These are phyloP conservation scores for Hirsutella minnesotensis DNA, from an alignment of 2,329 filamentous ascomycete species.

Conservation along the genomic window DNA sequence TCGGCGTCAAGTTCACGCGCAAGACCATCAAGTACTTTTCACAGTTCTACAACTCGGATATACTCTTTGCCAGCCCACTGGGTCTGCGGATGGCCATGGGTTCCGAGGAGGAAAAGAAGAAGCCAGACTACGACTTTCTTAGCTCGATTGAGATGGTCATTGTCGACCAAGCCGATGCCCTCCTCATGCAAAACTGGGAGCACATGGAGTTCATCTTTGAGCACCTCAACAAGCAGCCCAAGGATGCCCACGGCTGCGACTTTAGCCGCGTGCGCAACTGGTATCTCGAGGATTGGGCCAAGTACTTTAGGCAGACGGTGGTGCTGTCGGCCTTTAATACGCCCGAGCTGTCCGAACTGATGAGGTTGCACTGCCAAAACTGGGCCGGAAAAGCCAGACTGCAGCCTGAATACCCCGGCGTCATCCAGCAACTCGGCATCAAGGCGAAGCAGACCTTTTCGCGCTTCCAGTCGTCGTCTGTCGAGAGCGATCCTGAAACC, in stretches of 20 bases:
- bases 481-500: slow-evolving; percentile 69
- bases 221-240: slow-evolving; percentile 82
- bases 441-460: slow-evolving; percentile 80
- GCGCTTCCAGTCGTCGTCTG: slow-evolving; percentile 62
- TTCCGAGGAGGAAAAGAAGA: slow-evolving; percentile 50
- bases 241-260: slow-evolving; percentile 83
- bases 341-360: slow-evolving; percentile 74
- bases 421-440: slow-evolving; percentile 61
- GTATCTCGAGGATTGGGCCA: slow-evolving; percentile 84
- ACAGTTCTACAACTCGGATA: slow-evolving; percentile 92
- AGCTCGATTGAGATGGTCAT: slow-evolving; percentile 87
- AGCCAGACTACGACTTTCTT: slow-evolving; percentile 76
- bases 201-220: slow-evolving; percentile 87
- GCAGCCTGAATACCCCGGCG: slow-evolving; percentile 55
- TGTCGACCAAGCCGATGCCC: slow-evolving; percentile 82
- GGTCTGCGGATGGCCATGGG: slow-evolving; percentile 87
- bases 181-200: slow-evolving; percentile 98
- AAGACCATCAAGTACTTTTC: slow-evolving; percentile 94
- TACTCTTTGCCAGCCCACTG: slow-evolving; percentile 82
- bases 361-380: slow-evolving; percentile 67
- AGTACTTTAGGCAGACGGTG: slow-evolving; percentile 74
- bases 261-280: slow-evolving; percentile 81
- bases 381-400: slow-evolving; percentile 68
- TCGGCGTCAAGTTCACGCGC: slow-evolving; percentile 93
- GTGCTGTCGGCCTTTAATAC: slow-evolving; percentile 74